Evolutionary conservation across 2,329 filamentous ascomycete genomes (phyloP).

Genomic region (Ophiostoma novo-ulmi): DNA sequence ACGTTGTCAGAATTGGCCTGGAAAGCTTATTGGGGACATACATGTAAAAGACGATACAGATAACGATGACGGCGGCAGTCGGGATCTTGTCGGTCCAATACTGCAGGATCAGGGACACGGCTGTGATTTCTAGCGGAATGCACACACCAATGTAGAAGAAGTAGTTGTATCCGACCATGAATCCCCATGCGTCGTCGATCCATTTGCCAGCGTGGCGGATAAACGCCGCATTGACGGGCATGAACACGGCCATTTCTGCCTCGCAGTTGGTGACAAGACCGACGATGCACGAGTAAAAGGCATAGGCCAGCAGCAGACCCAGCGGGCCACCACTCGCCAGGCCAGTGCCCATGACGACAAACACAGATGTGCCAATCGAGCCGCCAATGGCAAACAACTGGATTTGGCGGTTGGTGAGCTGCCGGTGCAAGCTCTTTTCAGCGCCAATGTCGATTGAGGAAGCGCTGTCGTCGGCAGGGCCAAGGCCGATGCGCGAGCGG

Average conservation of each 20-base stretch:
- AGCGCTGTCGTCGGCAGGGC: slow-evolving; percentile 7
- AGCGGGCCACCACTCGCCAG: slow-evolving; percentile 30
- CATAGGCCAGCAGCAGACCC: slow-evolving; percentile 53
- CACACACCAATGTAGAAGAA: slow-evolving; percentile 40
- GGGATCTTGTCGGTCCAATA: slow-evolving; percentile 46
- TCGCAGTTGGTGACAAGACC: slow-evolving; percentile 60
- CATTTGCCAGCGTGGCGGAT: slow-evolving; percentile 60
- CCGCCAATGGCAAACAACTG: slow-evolving; percentile 56
- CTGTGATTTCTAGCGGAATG: slow-evolving; percentile 41
- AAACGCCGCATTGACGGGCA: slow-evolving; percentile 59
- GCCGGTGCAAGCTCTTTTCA: slow-evolving; percentile 38
- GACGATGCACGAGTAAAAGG: slow-evolving; percentile 51
- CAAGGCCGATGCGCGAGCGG: background rate
- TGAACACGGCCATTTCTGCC: slow-evolving; percentile 59
- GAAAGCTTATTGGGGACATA: background rate
- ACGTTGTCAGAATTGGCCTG: background rate
- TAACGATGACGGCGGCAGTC: slow-evolving; percentile 49
- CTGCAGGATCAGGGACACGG: slow-evolving; percentile 39
- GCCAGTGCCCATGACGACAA: slow-evolving; percentile 57
- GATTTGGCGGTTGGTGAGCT: slow-evolving; percentile 51
- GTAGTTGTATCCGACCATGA: slow-evolving; percentile 46
- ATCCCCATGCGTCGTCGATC: slow-evolving; percentile 60
- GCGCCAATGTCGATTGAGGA: slow-evolving; percentile 1
- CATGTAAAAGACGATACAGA: slow-evolving; percentile 39
- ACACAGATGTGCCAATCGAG: slow-evolving; percentile 54